These are phyloP conservation scores for Botryotinia globosa DNA, from an alignment of 2,329 filamentous ascomycete genomes.

Conservation along the genomic window DNA sequence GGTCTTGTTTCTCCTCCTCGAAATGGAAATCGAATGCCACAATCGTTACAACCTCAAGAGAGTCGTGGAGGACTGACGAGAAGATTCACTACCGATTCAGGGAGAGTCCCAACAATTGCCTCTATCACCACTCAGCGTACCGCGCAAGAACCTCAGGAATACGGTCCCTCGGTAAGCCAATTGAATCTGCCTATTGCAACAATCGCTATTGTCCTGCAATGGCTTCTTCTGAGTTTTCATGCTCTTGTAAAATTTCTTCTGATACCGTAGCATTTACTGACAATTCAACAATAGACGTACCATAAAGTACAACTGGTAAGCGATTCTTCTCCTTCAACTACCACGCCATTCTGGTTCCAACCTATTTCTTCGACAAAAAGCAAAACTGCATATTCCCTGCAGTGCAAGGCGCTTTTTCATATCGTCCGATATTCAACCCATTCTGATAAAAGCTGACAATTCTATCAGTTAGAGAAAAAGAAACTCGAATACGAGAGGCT, in stretches of 20 bases:
- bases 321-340: slow-evolving; percentile 18
- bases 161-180: slow-evolving; percentile 38
- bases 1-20: slow-evolving; percentile 72
- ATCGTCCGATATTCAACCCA: background rate
- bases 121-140: slow-evolving; percentile 36
- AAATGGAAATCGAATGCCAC: slow-evolving; percentile 65
- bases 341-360: background rate
- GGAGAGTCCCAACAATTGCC: slow-evolving; percentile 73
- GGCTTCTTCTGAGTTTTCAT: background rate
- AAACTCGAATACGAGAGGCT: slow-evolving; percentile 89
- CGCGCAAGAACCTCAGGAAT: slow-evolving; percentile 35
- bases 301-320: slow-evolving; percentile 78
- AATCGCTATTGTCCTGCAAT: slow-evolving; percentile 26
- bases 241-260: slow-evolving; percentile 2
- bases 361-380: slow-evolving; percentile 5
- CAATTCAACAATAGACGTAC: slow-evolving; percentile 49
- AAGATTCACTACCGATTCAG: slow-evolving; percentile 89
- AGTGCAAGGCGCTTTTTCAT: slow-evolving; percentile 7
- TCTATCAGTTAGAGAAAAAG: slow-evolving; percentile 81
- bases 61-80: slow-evolving; percentile 76
- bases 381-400: slow-evolving; percentile 16
- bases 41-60: slow-evolving; percentile 60
- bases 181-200: slow-evolving; percentile 24
- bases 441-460: slow-evolving; percentile 41
- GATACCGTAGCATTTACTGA: slow-evolving; percentile 28